Evolutionary conservation across 2,329 filamentous ascomycete genomes (phyloP), one percentile per base, ranked within the genome.

Genomic region (Pestalotiopsis sp.): DNA sequence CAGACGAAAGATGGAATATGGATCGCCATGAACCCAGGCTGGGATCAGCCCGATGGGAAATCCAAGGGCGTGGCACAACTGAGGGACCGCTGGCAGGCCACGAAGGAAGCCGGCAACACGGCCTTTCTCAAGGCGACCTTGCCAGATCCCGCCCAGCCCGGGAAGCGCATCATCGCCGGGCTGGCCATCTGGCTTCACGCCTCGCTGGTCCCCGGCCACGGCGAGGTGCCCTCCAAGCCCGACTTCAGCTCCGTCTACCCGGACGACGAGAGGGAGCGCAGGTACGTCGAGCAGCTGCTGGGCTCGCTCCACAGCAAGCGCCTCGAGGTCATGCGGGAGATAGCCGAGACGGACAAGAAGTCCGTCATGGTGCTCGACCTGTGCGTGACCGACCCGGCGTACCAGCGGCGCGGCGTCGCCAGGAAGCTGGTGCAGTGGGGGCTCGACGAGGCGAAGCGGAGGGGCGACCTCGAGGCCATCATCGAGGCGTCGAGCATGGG

Each of bases 121-220:
- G 66, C 88, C 1, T 88, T 86, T 70, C 78, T 89, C 69, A 88
- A 88, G 70, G 87, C 86, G 1, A 87, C 84, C 0, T 61, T 88
- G 1, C 75, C 81, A 0, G 76, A 78, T 67, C 76, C 79, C 2
- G 72, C 81, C 0, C 75, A 78, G 1, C 72, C 80, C 0, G 73
- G 73, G 2, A 58, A 66, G 31, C 76, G 76, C 56, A 66, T 71
- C 9, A 79, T 88, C n/a, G 87, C 79, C 11, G 88, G 87, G 17
- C 69, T 86, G 36, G 86, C 87, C 2, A 84, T 88, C 67, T 90
- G 88, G 88, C 73, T 79, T 9, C 87, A 90, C 71, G 75, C 80
- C 0, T 88, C 87, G 0, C 75, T 79, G 6, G 81, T 88, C 0
- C 78, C 81, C 2, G 87, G 86, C 13, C 74, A 81, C 63, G 87